Base-by-base conservation (phyloP, 352 stramenopile genomes). In the Phytophthora rubi region DNA sequence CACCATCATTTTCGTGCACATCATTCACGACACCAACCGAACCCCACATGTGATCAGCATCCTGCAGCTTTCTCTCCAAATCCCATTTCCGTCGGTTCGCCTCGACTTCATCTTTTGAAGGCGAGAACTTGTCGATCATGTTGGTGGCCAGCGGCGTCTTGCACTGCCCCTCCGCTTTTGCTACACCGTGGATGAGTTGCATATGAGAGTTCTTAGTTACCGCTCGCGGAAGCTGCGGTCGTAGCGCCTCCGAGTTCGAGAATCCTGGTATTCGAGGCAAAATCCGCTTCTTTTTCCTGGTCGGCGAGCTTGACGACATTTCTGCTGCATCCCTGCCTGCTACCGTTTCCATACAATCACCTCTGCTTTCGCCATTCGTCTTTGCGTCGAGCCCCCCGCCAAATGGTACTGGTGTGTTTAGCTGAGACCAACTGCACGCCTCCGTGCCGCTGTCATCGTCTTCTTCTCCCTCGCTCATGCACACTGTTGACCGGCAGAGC, bases 401-500 rank as follows among this genome's bases (percentile, higher is more conserved):
- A 33, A 63, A 71, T 33, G 53, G 51, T 15, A 53, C 51, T 7
- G 67, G 71, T 59, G 69, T 69, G 18, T 62, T 51, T 35, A 79
- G 30, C 16, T 75, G 54, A 64, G 69, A 68, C 56, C 77, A 79
- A 49, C 4, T 56, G 8, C 59, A 71, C 42, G 45, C 44, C 37
- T 68, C 55, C 53, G 28, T 6, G 26, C 74, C 53, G 15, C 72
- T 72, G 30, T 65, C 49, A 48, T 70, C 62, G 28, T 83, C 70
- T 13, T 77, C 59, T 3, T 80, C 73, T 1, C 65, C 69, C 21
- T 68, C 66, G 32, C 77, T 73, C 21, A 70, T 71, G 7, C 71
- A 85, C 18, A 93, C n/a, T 0, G 83, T 93, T 3, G 83, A 91
- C 30, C 80, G 80, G 49, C 67, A 88, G 1, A 81, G 57, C 83